Evolutionary conservation across 2,329 filamentous ascomycete species (phyloP).

Genomic region (Canariomyces notabilis): DNA sequence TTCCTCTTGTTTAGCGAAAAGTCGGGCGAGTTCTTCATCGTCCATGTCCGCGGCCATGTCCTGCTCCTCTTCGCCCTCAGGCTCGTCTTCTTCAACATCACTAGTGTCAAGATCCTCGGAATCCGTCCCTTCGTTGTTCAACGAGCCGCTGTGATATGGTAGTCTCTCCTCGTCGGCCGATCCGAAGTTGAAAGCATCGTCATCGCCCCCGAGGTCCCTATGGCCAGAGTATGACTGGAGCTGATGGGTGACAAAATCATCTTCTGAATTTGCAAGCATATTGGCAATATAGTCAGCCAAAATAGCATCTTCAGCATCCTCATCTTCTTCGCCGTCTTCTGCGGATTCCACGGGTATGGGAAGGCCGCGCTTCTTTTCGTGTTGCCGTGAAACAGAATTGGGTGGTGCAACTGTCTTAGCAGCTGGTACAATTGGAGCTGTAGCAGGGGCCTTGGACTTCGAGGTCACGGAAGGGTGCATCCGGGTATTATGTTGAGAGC

Average conservation of each 20-base stretch:
- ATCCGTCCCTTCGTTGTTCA: conserved; percentile 3
- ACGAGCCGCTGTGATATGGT: conserved; percentile 38
- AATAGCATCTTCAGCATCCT: conserved; percentile 48
- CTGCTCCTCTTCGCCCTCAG: conserved; percentile 31
- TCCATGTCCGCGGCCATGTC: conserved; percentile 54
- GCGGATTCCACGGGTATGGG: too few species aligned
- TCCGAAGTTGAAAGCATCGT: conserved; percentile 35
- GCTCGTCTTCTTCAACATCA: conserved; percentile 20
- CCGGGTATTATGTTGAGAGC: neutral
- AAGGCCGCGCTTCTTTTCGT: too few species aligned
- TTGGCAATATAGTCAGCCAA: conserved; percentile 69
- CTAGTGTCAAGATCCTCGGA: conserved; percentile 4
- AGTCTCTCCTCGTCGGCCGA: conserved; percentile 31
- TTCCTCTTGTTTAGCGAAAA: conserved; percentile 58
- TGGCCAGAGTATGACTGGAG: conserved; percentile 28
- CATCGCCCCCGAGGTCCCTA: conserved; percentile 41
- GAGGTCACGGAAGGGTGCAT: neutral
- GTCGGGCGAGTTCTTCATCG: conserved; percentile 58
- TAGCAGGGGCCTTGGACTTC: neutral
- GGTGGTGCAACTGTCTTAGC: too few species aligned
- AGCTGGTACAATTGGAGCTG: neutral
- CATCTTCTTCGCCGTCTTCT: conserved; percentile 15
- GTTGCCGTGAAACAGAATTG: too few species aligned
- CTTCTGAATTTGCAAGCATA: conserved; percentile 43
- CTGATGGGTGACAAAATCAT: conserved; percentile 20